A percentile compares a stretch with the other conserved stretches of the same genome.
These are phyloP conservation scores for Prillingera fragicola DNA, from an alignment of 1,284 basidiomycete genomes.

Conservation along the genomic window DNA sequence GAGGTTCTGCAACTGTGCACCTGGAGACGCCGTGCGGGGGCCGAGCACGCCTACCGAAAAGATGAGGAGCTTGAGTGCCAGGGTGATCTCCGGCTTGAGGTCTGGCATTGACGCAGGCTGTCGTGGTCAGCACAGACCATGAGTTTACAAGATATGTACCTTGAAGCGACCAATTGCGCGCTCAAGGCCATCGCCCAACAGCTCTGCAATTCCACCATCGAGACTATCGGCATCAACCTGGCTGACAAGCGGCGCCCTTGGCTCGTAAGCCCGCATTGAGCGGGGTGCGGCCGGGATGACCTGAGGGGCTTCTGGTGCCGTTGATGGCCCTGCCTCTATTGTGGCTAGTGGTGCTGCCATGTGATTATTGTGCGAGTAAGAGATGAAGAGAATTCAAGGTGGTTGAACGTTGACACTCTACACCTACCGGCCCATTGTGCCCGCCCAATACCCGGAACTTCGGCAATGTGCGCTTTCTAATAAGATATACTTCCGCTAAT, in stretches of 20 bases:
- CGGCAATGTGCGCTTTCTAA: no score
- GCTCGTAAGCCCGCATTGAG: slow-evolving; percentile 6
- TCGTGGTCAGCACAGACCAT: background rate
- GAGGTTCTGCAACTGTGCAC: slow-evolving; percentile 84
- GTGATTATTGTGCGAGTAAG: no score
- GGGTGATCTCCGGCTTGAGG: slow-evolving; percentile 73
- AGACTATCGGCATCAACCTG: slow-evolving; percentile 90
- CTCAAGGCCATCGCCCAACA: slow-evolving; percentile 76
- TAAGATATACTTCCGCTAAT: no score
- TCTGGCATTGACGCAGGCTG: slow-evolving; percentile 61
- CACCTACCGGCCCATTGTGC: no score
- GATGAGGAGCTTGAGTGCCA: slow-evolving; percentile 69
- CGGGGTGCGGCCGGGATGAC: background rate
- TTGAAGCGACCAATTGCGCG: slow-evolving; percentile 66
- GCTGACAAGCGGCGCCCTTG: slow-evolving; percentile 67
- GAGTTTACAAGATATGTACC: slow-evolving; percentile 50
- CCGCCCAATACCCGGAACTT: no score
- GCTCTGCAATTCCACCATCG: slow-evolving; percentile 78
- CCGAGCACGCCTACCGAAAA: slow-evolving; percentile 86
- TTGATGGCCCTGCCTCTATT: slow-evolving; percentile 1
- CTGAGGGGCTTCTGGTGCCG: no score
- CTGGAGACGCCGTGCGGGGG: slow-evolving; percentile 71
- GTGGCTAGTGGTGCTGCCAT: no score
- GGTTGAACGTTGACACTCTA: no score
- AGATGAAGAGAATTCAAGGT: no score